Evolutionary conservation across 1,284 basidiomycete species (phyloP).

Genomic region (Cryptococcus sp.): DNA sequence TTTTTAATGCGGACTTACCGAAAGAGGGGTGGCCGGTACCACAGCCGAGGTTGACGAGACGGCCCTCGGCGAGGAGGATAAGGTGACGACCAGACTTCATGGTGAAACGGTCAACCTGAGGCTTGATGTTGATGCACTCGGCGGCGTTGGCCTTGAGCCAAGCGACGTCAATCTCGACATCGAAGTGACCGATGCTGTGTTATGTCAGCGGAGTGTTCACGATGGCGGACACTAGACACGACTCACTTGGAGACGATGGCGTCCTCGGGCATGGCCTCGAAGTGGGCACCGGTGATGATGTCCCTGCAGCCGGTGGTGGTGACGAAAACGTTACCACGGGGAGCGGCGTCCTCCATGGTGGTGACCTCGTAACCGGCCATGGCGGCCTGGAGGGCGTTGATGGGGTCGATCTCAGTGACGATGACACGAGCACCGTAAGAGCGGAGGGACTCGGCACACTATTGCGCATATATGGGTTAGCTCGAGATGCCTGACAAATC

Average conservation of each 20-base stretch:
- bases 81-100: conserved; percentile 88
- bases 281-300: conserved; percentile 93
- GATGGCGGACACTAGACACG: neutral
- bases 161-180: conserved; percentile 97
- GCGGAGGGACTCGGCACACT: conserved; percentile 96
- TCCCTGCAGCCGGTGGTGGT: conserved; percentile 99
- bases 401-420: conserved; percentile 98
- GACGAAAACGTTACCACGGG: conserved; percentile 88
- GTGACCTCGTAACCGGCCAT: conserved; percentile 99
- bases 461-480: neutral
- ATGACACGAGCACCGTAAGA: conserved; percentile 96
- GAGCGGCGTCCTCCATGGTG: conserved; percentile 96
- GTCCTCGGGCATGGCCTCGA: conserved; percentile 93
- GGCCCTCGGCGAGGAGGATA: conserved; percentile 96
- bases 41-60: conserved; percentile 97
- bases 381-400: conserved; percentile 98
- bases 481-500: no score
- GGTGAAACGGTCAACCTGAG: conserved; percentile 98
- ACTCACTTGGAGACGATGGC: conserved; percentile 96
- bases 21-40: conserved; percentile 84
- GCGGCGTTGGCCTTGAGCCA: conserved; percentile 96
- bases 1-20: conserved; percentile 16
- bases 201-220: conserved; percentile 9
- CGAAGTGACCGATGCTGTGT: conserved; percentile 91
- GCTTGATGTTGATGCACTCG: conserved; percentile 89